Conservation (phyloP, 164 flowering plant species). For the Hamamelis virginiana region DNA sequence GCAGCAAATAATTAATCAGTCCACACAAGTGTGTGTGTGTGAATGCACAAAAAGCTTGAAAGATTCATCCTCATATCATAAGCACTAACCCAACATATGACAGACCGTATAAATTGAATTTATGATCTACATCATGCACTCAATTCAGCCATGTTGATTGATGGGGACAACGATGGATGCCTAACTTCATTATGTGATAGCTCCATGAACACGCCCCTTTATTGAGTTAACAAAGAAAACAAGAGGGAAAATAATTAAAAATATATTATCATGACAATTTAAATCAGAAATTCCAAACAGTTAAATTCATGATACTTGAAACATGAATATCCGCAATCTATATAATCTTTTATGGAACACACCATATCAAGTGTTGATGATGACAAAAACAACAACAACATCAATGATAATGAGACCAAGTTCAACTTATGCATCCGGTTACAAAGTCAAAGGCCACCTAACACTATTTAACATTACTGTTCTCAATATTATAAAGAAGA, state of each 20-base stretch:
- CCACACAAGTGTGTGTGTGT: background rate
- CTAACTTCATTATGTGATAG: background rate
- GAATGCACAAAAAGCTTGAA: background rate
- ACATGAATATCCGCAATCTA: too few relatives aligned
- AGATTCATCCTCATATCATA: background rate
- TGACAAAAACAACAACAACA: too few relatives aligned
- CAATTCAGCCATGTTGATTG: background rate
- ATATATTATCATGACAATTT: background rate
- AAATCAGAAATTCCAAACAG: too few relatives aligned
- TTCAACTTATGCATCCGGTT: too few relatives aligned
- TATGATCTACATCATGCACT: too few relatives aligned
- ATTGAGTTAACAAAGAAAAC: background rate
- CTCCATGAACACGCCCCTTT: background rate
- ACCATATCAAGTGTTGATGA: too few relatives aligned
- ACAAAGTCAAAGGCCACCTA: too few relatives aligned
- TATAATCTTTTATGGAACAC: too few relatives aligned
- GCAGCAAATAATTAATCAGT: background rate
- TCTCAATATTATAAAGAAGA: too few relatives aligned
- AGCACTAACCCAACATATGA: background rate
- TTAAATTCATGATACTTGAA: too few relatives aligned
- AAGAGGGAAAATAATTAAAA: background rate
- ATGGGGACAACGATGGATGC: background rate
- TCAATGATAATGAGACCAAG: too few relatives aligned
- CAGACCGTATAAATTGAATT: background rate
- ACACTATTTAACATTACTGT: too few relatives aligned